Base-by-base conservation (phyloP, 352 stramenopile genomes). In the Globisporangium spiculum region DNA sequence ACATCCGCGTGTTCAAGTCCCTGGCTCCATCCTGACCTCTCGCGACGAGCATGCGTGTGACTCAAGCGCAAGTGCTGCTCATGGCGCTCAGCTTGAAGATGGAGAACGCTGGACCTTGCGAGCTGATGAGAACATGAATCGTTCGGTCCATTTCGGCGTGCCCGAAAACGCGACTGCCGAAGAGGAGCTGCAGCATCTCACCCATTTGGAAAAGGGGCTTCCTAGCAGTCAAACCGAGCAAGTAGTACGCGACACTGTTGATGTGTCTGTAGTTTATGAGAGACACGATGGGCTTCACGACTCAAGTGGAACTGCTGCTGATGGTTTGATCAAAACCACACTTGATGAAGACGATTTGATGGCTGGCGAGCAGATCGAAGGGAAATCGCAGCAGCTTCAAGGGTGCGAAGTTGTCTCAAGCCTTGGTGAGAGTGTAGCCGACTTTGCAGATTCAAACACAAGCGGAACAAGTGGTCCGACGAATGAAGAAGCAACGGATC, bases 1-100 rank as follows among this genome's bases (percentile, higher is more conserved):
- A 16, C 34, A 4, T 56, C 70, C 26, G 63, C 66, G 18, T 75
- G 68, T 72, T 61, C 22, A 34, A 79, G 60, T 65, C 50, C 9
- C 20, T 26, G 50, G 8, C 12, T 30, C 50, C n/a, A 30, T 52
- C 44, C 44, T 24, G 44, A 24, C 44, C 44, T 24, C 44, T 10
- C 44, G 18, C 18, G 30, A 26, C 24, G 54, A 14, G 27, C 55
- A 20, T 41, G 36, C 8, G 1, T 18, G 38, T 46, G 30, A 46
- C 55, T 18, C 55, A 52, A 10, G 44, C 18, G 18, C 44, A 44
- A 20, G 26, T 46, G 30, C 55, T 34, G 24, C 46, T 46, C 27
- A 46, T 46, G 30, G 36, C 3, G 30, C 44, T 52, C 44, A 60
- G 18, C 36, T 24, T 46, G 55, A 38, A 1, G 30, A 46, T 30